Conservation (phyloP, 176 grass and related monocot species). For the Olyra latifolia region DNA sequence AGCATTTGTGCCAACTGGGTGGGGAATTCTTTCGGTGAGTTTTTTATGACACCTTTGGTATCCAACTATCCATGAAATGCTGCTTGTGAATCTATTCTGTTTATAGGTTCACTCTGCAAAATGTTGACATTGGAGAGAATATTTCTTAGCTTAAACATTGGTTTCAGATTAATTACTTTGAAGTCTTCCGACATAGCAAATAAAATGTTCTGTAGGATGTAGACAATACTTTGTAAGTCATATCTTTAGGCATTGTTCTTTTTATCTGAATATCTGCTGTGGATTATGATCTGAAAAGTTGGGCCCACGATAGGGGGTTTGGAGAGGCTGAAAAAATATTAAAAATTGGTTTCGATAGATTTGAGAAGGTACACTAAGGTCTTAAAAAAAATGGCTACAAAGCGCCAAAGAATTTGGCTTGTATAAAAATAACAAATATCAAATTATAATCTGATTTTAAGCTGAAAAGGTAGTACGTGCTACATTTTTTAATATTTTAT, state of each 20-base stretch:
- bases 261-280: too few species aligned
- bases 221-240: neutral
- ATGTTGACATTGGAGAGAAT: neutral
- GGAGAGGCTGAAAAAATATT: too few species aligned
- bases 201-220: slow-evolving; percentile 13
- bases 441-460: too few species aligned
- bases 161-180: neutral
- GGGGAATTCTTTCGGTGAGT: slow-evolving; percentile 86
- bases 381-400: too few species aligned
- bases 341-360: too few species aligned
- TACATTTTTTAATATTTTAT: neutral
- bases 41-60: neutral
- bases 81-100: neutral
- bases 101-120: neutral
- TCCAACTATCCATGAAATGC: slow-evolving; percentile 11
- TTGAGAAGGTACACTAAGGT: too few species aligned
- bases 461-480: neutral
- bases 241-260: neutral
- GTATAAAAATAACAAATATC: too few species aligned
- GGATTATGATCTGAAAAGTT: too few species aligned
- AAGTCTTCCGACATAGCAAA: neutral
- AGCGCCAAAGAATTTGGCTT: too few species aligned
- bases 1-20: slow-evolving; percentile 82
- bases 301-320: too few species aligned
- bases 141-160: neutral